Evolutionary conservation across 1,284 basidiomycete genomes (phyloP).

Genomic region (Trichosporon coremiiforme): DNA sequence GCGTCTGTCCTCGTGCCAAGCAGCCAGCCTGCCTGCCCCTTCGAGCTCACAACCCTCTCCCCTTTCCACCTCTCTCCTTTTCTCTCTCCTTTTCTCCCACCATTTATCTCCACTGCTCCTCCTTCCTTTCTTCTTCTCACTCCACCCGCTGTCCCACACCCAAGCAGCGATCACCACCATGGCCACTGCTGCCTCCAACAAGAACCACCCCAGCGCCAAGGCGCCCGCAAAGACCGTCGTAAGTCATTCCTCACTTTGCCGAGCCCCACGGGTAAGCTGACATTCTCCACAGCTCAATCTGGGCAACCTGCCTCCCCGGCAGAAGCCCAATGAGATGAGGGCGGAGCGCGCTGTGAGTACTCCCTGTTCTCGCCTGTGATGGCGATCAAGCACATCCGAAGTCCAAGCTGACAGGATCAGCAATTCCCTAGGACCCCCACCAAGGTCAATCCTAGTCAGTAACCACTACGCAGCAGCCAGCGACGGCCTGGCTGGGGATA

Average conservation of each 20-base stretch:
- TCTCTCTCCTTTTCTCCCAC: too few species aligned
- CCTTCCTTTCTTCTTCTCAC: background rate
- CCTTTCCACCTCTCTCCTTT: background rate
- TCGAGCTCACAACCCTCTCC: background rate
- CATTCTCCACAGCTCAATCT: constrained; percentile 50
- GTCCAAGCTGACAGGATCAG: background rate
- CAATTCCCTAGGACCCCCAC: constrained; percentile 58
- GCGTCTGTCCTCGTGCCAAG: constrained; percentile 5
- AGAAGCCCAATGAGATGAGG: constrained; percentile 51
- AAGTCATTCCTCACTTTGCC: background rate
- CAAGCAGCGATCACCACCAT: constrained; percentile 20
- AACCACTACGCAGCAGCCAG: background rate
- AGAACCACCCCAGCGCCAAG: constrained; percentile 45
- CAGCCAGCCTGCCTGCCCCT: background rate
- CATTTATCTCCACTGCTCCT: background rate
- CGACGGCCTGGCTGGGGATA: constrained; percentile 19
- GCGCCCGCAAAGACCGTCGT: constrained; percentile 30
- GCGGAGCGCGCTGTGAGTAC: constrained; percentile 44
- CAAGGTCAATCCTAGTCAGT: constrained; percentile 57
- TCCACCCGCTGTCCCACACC: constrained; percentile 5
- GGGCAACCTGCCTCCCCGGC: constrained; percentile 55
- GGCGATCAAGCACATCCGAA: background rate
- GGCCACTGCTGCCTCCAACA: constrained; percentile 27
- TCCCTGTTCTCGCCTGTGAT: background rate
- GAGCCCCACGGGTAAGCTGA: constrained; percentile 12